A percentile compares a stretch with the other conserved stretches of the same genome.
phyloP scores from a whole-genome alignment of 2,329 filamentous ascomycete species.

The Colletotrichum brevisporum region DNA sequence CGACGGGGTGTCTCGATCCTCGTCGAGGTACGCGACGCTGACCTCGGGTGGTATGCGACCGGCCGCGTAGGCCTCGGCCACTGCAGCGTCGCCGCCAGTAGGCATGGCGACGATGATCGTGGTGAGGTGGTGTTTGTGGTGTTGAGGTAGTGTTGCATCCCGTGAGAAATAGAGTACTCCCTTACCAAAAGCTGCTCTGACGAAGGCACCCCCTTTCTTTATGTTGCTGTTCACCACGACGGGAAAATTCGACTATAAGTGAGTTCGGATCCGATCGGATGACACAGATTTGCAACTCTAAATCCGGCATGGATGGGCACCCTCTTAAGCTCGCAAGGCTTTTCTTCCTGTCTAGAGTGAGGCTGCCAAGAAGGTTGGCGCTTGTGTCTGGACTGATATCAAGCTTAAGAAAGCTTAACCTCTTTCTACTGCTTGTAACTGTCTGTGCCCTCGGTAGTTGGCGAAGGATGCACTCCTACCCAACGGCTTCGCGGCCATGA shows the following conservation, averaged over 20 bases:
- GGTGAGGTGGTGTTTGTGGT: constrained; percentile 4
- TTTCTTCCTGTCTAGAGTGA: constrained; percentile 22
- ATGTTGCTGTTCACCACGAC: constrained; percentile 6
- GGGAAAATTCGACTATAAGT: constrained; percentile 3
- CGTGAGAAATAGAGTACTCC: background rate
- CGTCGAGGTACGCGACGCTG: constrained; percentile 51
- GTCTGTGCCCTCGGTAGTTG: constrained; percentile 31
- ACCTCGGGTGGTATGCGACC: constrained; percentile 53
- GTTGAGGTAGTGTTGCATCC: constrained; percentile 1
- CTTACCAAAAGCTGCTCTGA: background rate
- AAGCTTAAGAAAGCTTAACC: constrained; percentile 28
- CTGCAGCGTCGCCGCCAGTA: constrained; percentile 37
- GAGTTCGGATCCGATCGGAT: constrained; percentile 35
- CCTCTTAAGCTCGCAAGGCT: background rate
- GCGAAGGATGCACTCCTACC: background rate
- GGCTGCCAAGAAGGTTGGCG: constrained; percentile 38
- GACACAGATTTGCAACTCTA: constrained; percentile 40
- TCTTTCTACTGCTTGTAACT: background rate
- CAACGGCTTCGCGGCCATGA: background rate
- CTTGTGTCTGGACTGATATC: constrained; percentile 36
- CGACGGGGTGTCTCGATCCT: constrained; percentile 53
- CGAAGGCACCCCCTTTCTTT: constrained; percentile 12
- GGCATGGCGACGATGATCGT: constrained; percentile 18
- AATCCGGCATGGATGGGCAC: constrained; percentile 12
- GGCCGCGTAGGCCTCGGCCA: constrained; percentile 50